Conservation (phyloP, 2,329 filamentous ascomycete species). For the Botrytis aclada region DNA sequence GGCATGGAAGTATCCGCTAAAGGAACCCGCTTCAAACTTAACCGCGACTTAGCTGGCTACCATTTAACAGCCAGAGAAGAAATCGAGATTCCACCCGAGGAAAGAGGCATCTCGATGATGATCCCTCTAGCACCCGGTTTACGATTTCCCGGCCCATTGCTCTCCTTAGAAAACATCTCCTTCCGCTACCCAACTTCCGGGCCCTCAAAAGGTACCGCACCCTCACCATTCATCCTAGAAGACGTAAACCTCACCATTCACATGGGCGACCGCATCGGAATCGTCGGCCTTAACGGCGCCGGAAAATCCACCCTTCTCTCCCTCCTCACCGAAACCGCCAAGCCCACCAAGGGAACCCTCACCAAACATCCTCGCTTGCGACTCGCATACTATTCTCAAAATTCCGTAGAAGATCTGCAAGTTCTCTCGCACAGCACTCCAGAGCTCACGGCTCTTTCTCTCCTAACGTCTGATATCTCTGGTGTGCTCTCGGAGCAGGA, state of each 20-base stretch:
- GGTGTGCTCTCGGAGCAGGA: slow-evolving; percentile 62
- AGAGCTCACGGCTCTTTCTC: slow-evolving; percentile 60
- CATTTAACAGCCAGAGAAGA: slow-evolving; percentile 58
- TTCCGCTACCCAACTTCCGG: slow-evolving; percentile 57
- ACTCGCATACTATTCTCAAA: slow-evolving; percentile 76
- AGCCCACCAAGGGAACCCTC: slow-evolving; percentile 59
- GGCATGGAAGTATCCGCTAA: slow-evolving; percentile 70
- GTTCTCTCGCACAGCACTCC: slow-evolving; percentile 47
- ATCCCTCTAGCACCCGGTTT: slow-evolving; percentile 66
- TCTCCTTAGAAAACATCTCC: slow-evolving; percentile 66
- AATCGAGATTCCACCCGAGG: slow-evolving; percentile 67
- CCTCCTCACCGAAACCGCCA: slow-evolving; percentile 60
- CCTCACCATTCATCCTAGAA: slow-evolving; percentile 50
- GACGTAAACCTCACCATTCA: slow-evolving; percentile 67
- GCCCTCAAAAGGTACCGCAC: slow-evolving; percentile 20
- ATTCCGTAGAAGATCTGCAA: slow-evolving; percentile 69
- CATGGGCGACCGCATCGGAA: slow-evolving; percentile 69
- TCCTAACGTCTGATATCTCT: slow-evolving; percentile 56
- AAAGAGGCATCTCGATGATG: slow-evolving; percentile 54
- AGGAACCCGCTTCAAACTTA: slow-evolving; percentile 77
- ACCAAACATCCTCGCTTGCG: slow-evolving; percentile 66
- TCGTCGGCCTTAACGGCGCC: slow-evolving; percentile 75
- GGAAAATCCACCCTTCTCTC: slow-evolving; percentile 79
- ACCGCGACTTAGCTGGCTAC: slow-evolving; percentile 65
- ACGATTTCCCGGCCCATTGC: slow-evolving; percentile 69